Conservation (phyloP, 345 rosid species). For the Lepidium aucheri region DNA sequence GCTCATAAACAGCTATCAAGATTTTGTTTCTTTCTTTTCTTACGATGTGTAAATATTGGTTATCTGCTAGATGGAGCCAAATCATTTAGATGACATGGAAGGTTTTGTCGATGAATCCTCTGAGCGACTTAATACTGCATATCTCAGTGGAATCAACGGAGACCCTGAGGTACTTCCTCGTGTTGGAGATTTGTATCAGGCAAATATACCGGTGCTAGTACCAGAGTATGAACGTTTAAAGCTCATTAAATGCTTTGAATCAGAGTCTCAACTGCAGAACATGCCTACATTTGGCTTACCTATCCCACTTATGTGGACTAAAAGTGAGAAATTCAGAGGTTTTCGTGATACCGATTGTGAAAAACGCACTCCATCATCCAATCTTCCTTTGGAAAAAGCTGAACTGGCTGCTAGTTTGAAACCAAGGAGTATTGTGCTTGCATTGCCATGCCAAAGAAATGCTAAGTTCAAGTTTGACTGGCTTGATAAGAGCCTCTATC, state of each 20-base stretch:
- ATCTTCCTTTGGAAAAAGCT: not conserved
- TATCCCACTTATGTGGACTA: constrained; percentile 50
- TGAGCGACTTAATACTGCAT: constrained; percentile 20
- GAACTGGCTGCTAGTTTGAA: not conserved
- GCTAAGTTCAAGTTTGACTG: constrained; percentile 25
- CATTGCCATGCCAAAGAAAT: constrained; percentile 25
- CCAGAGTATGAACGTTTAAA: constrained; percentile 21
- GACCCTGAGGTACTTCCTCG: constrained; percentile 40
- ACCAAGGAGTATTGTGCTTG: constrained; percentile 29
- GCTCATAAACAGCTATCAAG: not conserved
- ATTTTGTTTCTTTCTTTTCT: not conserved
- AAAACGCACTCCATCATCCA: not conserved
- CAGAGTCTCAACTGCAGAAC: not conserved
- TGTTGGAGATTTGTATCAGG: constrained; percentile 57
- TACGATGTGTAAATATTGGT: not conserved
- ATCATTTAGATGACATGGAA: constrained; percentile 31
- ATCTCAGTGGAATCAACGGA: constrained; percentile 31
- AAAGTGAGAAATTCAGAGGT: constrained; percentile 35
- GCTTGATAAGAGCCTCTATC: constrained; percentile 28
- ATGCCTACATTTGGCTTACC: constrained; percentile 27
- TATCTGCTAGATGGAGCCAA: constrained; percentile 32
- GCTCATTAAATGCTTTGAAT: constrained; percentile 20
- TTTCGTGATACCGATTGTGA: constrained; percentile 23
- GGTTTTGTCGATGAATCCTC: constrained; percentile 26
- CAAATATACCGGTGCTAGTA: constrained; percentile 36